Conservation (phyloP, 495 filamentous ascomycete genomes). For the Ramalina peruviana region DNA sequence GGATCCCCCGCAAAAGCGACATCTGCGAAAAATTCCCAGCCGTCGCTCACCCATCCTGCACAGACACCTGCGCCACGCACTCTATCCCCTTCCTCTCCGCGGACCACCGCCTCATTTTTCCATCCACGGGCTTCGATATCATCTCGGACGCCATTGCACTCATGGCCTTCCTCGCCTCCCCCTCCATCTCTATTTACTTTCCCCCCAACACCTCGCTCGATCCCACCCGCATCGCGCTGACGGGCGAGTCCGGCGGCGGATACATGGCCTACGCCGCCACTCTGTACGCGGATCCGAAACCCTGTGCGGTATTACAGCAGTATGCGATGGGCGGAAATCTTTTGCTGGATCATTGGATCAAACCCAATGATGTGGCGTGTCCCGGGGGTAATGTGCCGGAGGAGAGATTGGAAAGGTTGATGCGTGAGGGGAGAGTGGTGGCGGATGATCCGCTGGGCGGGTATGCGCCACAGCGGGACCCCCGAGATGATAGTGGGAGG, state of each 20-base stretch:
- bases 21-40: too few relatives aligned
- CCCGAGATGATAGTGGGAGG: slow-evolving; percentile 12
- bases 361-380: slow-evolving; percentile 7
- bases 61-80: slow-evolving; percentile 13
- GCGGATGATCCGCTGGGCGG: slow-evolving; percentile 10
- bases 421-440: slow-evolving; percentile 9
- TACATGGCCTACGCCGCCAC: slow-evolving; percentile 26
- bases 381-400: slow-evolving; percentile 12
- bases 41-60: too few relatives aligned
- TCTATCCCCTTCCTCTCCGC: slow-evolving; percentile 20
- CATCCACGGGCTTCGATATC: slow-evolving; percentile 17
- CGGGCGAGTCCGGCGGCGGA: slow-evolving; percentile 26
- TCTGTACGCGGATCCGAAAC: slow-evolving; percentile 22
- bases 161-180: slow-evolving; percentile 13
- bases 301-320: slow-evolving; percentile 19
- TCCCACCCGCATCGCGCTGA: slow-evolving; percentile 20
- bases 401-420: slow-evolving; percentile 4
- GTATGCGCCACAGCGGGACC: not conserved
- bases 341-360: slow-evolving; percentile 19
- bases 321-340: slow-evolving; percentile 23
- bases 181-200: slow-evolving; percentile 6
- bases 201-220: slow-evolving; percentile 13
- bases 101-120: slow-evolving; percentile 22
- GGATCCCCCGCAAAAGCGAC: slow-evolving; percentile 17
- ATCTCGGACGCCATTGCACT: slow-evolving; percentile 18